phyloP scores from a whole-genome alignment of 2,329 filamentous ascomycete genomes.

The Penicillium sp. region DNA sequence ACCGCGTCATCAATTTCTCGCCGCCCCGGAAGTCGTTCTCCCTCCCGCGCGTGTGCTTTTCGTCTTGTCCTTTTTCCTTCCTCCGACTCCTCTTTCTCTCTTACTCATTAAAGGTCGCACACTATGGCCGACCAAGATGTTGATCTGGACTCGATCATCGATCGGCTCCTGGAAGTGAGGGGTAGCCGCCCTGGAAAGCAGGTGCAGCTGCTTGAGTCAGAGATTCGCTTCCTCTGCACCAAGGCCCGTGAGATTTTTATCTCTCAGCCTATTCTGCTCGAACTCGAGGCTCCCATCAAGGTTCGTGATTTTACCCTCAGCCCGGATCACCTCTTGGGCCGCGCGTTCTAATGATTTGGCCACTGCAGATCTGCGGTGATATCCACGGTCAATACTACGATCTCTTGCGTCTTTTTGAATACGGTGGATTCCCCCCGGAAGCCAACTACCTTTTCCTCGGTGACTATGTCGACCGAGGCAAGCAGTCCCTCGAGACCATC shows the following conservation, averaged over 20 bases:
- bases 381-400: constrained; percentile 99
- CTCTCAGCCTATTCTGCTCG: constrained; percentile 94
- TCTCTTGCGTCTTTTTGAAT: constrained; percentile 93
- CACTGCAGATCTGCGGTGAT: constrained; percentile 86
- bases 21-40: constrained; percentile 27
- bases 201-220: constrained; percentile 91
- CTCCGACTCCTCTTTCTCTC: constrained; percentile 25
- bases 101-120: constrained; percentile 38
- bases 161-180: constrained; percentile 93
- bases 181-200: constrained; percentile 98
- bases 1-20: constrained; percentile 33
- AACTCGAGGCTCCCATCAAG: constrained; percentile 99
- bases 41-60: constrained; percentile 29
- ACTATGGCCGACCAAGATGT: constrained; percentile 80
- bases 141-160: constrained; percentile 99
- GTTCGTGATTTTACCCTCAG: constrained; percentile 48
- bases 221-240: constrained; percentile 96
- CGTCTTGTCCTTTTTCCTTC: constrained; percentile 22
- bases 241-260: constrained; percentile 99
- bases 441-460: constrained; percentile 99
- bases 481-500: constrained; percentile 98
- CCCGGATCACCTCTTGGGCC: background rate
- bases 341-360: constrained; percentile 14
- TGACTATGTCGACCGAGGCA: constrained; percentile 97
- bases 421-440: constrained; percentile 95